Evolutionary conservation across 148 eudicot species (phyloP), one percentile per base, ranked within the genome.

Genomic region (Arbutus unedo): DNA sequence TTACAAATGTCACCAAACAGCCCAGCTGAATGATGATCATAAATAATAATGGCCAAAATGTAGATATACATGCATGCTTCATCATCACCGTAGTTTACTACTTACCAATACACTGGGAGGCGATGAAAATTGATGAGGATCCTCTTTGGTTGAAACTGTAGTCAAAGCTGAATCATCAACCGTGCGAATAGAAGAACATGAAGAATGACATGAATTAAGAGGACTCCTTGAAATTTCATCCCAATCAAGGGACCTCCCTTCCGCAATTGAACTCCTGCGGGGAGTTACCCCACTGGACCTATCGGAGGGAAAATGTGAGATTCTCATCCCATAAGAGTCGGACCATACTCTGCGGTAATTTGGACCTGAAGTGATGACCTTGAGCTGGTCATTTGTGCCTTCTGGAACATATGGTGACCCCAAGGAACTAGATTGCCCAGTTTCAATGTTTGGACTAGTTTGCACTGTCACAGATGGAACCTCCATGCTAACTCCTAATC

Each of bases 81-180:
- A 18, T 19, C 41, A 18, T 49, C 18, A 2, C 11, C 16, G 21
- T 21, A 43, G 41, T 13, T 67, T 50, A 86, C 25, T 16, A 44
- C 89, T 44, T 90, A 95, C 98, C 85, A 89, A 60, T 68, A 85
- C 85, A 81, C 85, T 84, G 55, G 88, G 88, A 86, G 90, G 89
- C 2, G 93, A 87, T 15, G 81, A 82, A 53, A 68, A 81, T 47
- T 56, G 83, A 77, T 77, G 83, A 82, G 74, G 81, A 14, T 82
- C 79, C 51, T 51, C 84, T 19, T 55, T 75, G 43, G 74, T 81
- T 18, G 71, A 56, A 74, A 57, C 31, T 67, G 89, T 51, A 71
- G 49, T 62, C 54, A 83, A 66, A 53, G 76, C 41, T 66, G 81
- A 79, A 74, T 70, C 81, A 57, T 78, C 83, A 59, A 68, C 68